Evolutionary conservation across 208 protist species (phyloP).

Genomic region (Crithidia sp.): DNA sequence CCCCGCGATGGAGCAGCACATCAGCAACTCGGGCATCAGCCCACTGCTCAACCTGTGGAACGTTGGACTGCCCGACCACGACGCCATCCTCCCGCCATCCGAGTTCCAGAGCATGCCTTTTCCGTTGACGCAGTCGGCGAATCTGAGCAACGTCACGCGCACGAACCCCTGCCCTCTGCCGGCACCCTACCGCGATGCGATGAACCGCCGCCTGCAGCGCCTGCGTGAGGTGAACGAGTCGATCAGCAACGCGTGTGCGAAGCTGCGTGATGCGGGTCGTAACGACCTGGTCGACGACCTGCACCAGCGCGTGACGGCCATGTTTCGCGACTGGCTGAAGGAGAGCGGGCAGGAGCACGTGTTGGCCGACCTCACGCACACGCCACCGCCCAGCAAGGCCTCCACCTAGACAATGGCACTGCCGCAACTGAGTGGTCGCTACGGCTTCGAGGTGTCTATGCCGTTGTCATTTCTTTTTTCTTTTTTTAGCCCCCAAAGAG

Average conservation of each 20-base stretch:
- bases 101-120: conserved; percentile 85
- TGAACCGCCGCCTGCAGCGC: conserved; percentile 63
- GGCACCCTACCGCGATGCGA: conserved; percentile 67
- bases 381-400: conserved; percentile 13
- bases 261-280: conserved; percentile 71
- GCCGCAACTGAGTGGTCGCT: no score
- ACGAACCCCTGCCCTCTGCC: conserved; percentile 85
- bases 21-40: conserved; percentile 80
- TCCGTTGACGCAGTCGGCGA: conserved; percentile 62
- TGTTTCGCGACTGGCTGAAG: conserved; percentile 89
- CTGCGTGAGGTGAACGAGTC: conserved; percentile 80
- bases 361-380: conserved; percentile 69
- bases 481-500: not conserved
- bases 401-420: not conserved
- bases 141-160: conserved; percentile 61
- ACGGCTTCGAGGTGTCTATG: no score
- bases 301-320: conserved; percentile 66
- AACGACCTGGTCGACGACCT: conserved; percentile 76
- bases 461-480: not conserved
- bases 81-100: conserved; percentile 75
- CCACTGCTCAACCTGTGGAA: conserved; percentile 91
- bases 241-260: conserved; percentile 64
- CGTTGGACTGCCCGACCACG: conserved; percentile 67
- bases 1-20: conserved; percentile 85
- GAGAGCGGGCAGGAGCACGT: conserved; percentile 77